A percentile compares a stretch with the other conserved stretches of the same genome.
phyloP scores from a whole-genome alignment of 768 basidiomycete genomes.

The Imleria badia region DNA sequence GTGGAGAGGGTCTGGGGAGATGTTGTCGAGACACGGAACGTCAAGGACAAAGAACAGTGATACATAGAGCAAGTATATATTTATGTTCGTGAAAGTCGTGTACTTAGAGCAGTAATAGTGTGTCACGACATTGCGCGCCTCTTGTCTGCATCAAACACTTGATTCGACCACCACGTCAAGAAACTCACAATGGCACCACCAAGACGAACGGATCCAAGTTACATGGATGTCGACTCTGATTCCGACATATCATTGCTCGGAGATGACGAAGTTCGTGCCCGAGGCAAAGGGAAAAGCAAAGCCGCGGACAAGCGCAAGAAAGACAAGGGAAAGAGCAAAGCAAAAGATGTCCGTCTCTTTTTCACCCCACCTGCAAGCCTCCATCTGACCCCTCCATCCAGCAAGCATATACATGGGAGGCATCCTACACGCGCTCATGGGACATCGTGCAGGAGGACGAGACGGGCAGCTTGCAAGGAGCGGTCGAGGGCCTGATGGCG shows the following conservation, averaged over 20 bases:
- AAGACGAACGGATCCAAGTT: slow-evolving; percentile 30
- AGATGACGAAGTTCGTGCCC: slow-evolving; percentile 45
- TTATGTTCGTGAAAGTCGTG: too few species aligned
- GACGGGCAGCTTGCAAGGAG: slow-evolving; percentile 82
- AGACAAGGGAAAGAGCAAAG: slow-evolving; percentile 48
- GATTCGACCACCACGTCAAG: too few species aligned
- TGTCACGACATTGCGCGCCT: too few species aligned
- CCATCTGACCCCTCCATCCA: slow-evolving; percentile 27
- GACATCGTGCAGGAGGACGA: slow-evolving; percentile 98
- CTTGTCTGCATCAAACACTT: too few species aligned
- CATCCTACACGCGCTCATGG: slow-evolving; percentile 92
- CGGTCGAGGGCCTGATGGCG: slow-evolving; percentile 88
- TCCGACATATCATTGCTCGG: slow-evolving; percentile 68
- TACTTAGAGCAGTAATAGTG: too few species aligned
- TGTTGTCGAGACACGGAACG: slow-evolving; percentile 23
- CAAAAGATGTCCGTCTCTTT: slow-evolving; percentile 31
- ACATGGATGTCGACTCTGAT: slow-evolving; percentile 65
- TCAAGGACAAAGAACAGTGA: neutral
- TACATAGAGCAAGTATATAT: too few species aligned
- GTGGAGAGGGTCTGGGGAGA: slow-evolving; percentile 55
- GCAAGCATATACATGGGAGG: slow-evolving; percentile 96
- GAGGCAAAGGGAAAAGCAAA: slow-evolving; percentile 60
- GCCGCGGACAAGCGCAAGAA: slow-evolving; percentile 49
- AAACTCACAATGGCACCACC: slow-evolving; percentile 24
- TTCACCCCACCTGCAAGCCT: neutral